Evolutionary conservation across 106 monocot genomes (phyloP).

Genomic region (Chionographis japonica): DNA sequence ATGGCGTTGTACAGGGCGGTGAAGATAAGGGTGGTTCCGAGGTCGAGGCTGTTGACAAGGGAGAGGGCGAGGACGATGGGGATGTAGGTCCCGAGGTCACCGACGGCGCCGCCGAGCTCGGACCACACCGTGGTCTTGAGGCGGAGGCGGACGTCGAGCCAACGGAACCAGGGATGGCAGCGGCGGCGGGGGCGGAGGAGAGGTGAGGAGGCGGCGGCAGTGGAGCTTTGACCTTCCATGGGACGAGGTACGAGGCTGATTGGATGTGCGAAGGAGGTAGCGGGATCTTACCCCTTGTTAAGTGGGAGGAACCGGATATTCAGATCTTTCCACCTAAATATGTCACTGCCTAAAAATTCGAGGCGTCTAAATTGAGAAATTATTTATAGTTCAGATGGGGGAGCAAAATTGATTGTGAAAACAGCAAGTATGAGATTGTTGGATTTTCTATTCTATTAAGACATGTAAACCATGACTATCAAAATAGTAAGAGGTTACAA

Average conservation of each 20-base stretch:
- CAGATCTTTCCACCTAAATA: too few relatives aligned
- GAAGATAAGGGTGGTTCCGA: constrained; percentile 94
- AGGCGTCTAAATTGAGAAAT: too few relatives aligned
- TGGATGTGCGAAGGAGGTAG: not conserved
- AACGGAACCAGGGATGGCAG: constrained; percentile 11
- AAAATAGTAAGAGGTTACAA: too few relatives aligned
- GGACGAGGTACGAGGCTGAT: not conserved
- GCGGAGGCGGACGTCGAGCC: constrained; percentile 30
- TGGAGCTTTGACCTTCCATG: not conserved
- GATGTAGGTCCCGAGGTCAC: constrained; percentile 92
- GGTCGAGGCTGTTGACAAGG: constrained; percentile 71
- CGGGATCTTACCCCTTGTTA: not conserved
- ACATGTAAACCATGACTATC: too few relatives aligned
- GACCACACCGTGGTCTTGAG: constrained; percentile 76
- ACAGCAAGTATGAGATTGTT: too few relatives aligned
- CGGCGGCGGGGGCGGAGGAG: constrained; percentile 9
- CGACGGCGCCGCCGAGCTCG: constrained; percentile 86
- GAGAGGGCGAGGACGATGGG: constrained; percentile 88
- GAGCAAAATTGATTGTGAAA: too few relatives aligned
- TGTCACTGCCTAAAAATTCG: too few relatives aligned
- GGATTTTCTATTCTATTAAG: too few relatives aligned
- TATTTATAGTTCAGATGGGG: too few relatives aligned
- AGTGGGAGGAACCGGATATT: too few relatives aligned
- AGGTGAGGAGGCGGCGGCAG: not conserved
- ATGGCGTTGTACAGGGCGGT: constrained; percentile 83